Conservation (phyloP, 2,329 filamentous ascomycete genomes). For the Aspergillus awamori region DNA sequence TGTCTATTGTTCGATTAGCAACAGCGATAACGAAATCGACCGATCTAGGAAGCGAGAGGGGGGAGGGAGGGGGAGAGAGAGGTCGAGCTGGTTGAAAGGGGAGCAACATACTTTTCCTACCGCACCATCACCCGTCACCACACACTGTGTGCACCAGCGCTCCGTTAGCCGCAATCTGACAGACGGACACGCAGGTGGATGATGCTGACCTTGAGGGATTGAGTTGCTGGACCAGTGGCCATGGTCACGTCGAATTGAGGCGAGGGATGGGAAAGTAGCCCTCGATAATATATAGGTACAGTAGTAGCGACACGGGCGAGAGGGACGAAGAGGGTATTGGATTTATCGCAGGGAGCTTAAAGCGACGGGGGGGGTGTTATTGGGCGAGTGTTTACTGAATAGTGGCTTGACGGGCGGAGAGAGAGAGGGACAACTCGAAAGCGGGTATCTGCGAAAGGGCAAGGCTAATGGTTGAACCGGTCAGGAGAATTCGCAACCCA, state of each 20-base stretch:
- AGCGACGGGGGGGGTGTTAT: background rate
- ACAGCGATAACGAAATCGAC: conserved; percentile 1
- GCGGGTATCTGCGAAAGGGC: conserved; percentile 3
- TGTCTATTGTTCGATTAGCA: conserved; percentile 62
- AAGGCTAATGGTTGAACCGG: conserved; percentile 3
- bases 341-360: background rate
- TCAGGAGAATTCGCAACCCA: conserved; percentile 7
- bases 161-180: conserved; percentile 39
- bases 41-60: conserved; percentile 5
- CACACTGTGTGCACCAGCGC: conserved; percentile 71
- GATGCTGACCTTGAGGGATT: conserved; percentile 79
- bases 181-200: conserved; percentile 14
- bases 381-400: background rate
- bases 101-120: conserved; percentile 81
- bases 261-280: conserved; percentile 5
- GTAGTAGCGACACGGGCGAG: conserved; percentile 10
- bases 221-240: conserved; percentile 83
- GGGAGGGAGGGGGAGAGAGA: too few species aligned
- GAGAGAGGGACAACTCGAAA: background rate
- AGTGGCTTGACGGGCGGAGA: conserved; percentile 5
- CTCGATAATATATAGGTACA: conserved; percentile 12
- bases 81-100: conserved; percentile 7
- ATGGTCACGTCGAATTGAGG: conserved; percentile 41
- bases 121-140: conserved; percentile 98
- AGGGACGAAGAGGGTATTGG: background rate